Base-by-base conservation (phyloP, 495 filamentous ascomycete genomes). In the Tuber brumale region DNA sequence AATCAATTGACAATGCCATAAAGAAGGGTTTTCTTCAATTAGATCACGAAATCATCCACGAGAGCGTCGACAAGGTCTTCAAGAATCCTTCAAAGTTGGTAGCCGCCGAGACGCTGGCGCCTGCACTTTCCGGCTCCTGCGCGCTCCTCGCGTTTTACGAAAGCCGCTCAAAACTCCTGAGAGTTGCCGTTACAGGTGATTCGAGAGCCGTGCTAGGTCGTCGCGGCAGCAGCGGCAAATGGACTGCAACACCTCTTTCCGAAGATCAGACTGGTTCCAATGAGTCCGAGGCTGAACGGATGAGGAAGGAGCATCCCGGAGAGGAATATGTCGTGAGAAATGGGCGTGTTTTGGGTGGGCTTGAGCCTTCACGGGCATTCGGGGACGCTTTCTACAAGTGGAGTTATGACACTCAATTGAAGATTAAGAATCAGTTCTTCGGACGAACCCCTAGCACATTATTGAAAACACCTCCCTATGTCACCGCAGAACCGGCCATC, bases 341-440 rank as follows among this genome's bases (percentile, higher is more conserved):
- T 78, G 96, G 96, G 0, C 91, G 96, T 69, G 92, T 99, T 27
- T 88, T 99, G 1, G 95, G 95, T 21, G 91, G 93, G 48, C 86
- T 99, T 27, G 95, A 98, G 83, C 96, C 96, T 1, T 92, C 91
- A 70, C 90, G 96, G 70, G 94, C 96, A 0, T 99, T 99, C 80
- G 96, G 96, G 45, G 96, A 99, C 83, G 94, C 96, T 0, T 89
- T 90, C 80, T 99, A 98, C 87, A 99, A 99, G 84, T 99, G 96
- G 96, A 92, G 87, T 69, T 87, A 87, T 48, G 94, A 97, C 74
- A 89, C 92, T 12, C 92, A 95, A 77, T 89, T 93, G 12, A 89
- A 90, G 78, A 89, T 99, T 77, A 93, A 92, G 84, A 86, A 85
- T 45, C 89, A 90, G 23, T 99, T 94, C 86, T 97, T 97, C 81